These are phyloP conservation scores for Tulasnella sp. DNA, from an alignment of 768 basidiomycete species.

Conservation along the genomic window DNA sequence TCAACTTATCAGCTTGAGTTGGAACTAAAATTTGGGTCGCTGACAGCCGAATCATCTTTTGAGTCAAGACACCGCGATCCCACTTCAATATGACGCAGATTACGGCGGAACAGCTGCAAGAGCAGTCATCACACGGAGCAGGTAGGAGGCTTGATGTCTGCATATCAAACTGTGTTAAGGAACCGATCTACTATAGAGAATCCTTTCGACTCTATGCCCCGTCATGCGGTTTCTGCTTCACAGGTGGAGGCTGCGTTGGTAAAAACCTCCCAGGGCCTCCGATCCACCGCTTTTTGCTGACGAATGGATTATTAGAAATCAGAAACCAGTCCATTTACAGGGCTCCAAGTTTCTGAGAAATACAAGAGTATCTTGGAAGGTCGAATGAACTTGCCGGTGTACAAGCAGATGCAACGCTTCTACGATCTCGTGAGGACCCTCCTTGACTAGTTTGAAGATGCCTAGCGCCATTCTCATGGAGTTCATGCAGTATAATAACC, in stretches of 20 bases:
- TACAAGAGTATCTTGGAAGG: conserved; percentile 81
- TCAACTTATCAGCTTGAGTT: too few relatives aligned
- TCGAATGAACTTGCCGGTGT: conserved; percentile 87
- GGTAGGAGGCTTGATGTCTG: background rate
- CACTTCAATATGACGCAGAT: too few relatives aligned
- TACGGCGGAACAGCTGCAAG: too few relatives aligned
- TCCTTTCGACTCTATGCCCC: background rate
- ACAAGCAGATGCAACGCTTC: conserved; percentile 87
- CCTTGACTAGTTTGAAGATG: conserved; percentile 14
- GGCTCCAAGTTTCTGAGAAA: conserved; percentile 59
- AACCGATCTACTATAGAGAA: background rate
- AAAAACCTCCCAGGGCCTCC: background rate
- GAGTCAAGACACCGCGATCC: too few relatives aligned
- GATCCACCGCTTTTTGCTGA: background rate
- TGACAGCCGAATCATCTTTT: too few relatives aligned
- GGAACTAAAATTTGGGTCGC: too few relatives aligned
- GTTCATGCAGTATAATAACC: background rate
- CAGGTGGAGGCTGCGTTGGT: background rate
- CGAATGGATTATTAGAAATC: background rate
- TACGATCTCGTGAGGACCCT: conserved; percentile 63
- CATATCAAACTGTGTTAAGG: background rate
- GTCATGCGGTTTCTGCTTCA: background rate
- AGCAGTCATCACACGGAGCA: background rate
- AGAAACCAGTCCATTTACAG: conserved; percentile 72
- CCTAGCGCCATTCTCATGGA: conserved; percentile 27